A percentile compares a stretch with the other conserved stretches of the same genome.
Evolutionary conservation across 306 rosid species (phyloP).

Genomic region (Lathyrus sativus): DNA sequence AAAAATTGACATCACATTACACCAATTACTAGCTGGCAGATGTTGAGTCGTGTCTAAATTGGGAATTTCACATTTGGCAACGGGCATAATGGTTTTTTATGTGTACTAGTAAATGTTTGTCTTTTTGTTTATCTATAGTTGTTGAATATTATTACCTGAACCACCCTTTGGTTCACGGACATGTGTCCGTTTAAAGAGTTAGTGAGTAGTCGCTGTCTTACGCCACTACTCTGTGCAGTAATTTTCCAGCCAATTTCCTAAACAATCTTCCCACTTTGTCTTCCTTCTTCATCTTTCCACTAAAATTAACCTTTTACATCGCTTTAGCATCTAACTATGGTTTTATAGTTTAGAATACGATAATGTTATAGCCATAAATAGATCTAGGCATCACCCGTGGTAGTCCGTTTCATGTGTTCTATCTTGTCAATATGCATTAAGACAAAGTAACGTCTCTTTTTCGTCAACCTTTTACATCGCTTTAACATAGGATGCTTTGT

Average conservation of each 20-base stretch:
- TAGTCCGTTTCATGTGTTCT: background rate
- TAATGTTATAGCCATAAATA: background rate
- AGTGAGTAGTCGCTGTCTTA: conserved; percentile 48
- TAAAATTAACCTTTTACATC: conserved; percentile 39
- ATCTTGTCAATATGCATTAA: background rate
- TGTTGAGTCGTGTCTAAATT: conserved; percentile 27
- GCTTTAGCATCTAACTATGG: conserved; percentile 19
- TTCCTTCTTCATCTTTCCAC: conserved; percentile 25
- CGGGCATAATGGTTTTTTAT: conserved; percentile 7
- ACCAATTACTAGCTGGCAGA: conserved; percentile 41
- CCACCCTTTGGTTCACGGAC: conserved; percentile 19
- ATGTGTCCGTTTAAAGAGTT: conserved; percentile 39
- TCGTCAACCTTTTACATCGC: background rate
- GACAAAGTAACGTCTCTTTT: conserved; percentile 18
- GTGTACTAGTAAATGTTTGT: conserved; percentile 21
- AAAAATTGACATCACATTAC: conserved; percentile 5
- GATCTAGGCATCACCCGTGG: conserved; percentile 26
- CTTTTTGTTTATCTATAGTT: conserved; percentile 19
- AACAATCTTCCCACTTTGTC: conserved; percentile 33
- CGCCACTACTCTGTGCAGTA: conserved; percentile 15
- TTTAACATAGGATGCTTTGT: conserved; percentile 7
- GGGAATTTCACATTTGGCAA: conserved; percentile 4
- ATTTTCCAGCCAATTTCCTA: conserved; percentile 34
- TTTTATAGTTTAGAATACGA: conserved; percentile 39
- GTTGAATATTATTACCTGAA: conserved; percentile 30